These are phyloP conservation scores for Alternaria consortialis DNA, from an alignment of 2,329 filamentous ascomycete genomes.

Conservation along the genomic window DNA sequence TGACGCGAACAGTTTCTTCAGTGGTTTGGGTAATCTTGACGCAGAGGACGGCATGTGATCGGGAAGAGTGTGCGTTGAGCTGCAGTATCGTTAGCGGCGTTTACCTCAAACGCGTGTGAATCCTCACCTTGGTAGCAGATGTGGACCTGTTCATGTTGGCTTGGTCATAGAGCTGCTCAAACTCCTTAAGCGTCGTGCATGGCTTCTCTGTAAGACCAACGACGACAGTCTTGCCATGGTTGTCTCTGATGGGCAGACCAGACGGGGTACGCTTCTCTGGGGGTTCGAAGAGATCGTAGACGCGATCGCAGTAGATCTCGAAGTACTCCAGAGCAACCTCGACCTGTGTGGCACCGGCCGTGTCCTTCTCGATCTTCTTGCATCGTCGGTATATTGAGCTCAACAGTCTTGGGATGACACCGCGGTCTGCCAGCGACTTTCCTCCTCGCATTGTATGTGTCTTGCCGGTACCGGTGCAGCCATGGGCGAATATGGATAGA, in stretches of 20 bases:
- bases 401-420: constrained; percentile 85
- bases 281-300: constrained; percentile 88
- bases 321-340: constrained; percentile 86
- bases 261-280: constrained; percentile 85
- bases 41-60: constrained; percentile 88
- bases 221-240: constrained; percentile 85
- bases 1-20: constrained; percentile 72
- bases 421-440: constrained; percentile 82
- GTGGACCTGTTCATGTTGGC: constrained; percentile 91
- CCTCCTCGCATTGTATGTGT: constrained; percentile 97
- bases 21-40: constrained; percentile 84
- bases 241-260: constrained; percentile 83
- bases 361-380: constrained; percentile 85
- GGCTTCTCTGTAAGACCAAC: constrained; percentile 84
- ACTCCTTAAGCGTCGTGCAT: constrained; percentile 87
- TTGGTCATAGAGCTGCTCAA: constrained; percentile 88
- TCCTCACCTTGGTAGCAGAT: constrained; percentile 76
- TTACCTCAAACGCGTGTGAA: neutral
- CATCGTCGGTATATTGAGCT: constrained; percentile 85
- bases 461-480: constrained; percentile 92
- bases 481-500: constrained; percentile 86
- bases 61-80: constrained; percentile 88
- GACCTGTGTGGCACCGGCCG: constrained; percentile 73
- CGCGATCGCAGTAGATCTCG: constrained; percentile 97
- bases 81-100: constrained; percentile 34